Conservation (phyloP, 208 protist species). For the Strigomonas culicis region DNA sequence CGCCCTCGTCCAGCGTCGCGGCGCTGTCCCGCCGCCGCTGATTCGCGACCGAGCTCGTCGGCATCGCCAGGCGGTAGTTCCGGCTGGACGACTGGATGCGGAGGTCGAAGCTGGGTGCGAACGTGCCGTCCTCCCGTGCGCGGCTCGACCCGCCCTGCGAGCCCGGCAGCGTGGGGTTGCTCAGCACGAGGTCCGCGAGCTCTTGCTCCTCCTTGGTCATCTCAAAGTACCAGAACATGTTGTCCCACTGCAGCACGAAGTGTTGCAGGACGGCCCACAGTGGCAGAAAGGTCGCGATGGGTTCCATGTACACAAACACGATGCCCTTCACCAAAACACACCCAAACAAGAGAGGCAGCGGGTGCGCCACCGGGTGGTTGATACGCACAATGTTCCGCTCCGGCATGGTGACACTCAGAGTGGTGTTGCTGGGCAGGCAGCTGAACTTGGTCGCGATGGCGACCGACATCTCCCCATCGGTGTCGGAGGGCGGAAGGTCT, state of each 20-base stretch:
- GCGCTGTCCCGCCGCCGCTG: too few relatives aligned
- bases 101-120: constrained; percentile 1
- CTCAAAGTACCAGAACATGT: constrained; percentile 41
- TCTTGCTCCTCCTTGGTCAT: constrained; percentile 21
- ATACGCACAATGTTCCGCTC: constrained; percentile 23
- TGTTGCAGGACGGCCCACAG: constrained; percentile 39
- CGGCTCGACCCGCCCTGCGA: not conserved
- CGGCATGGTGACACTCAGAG: constrained; percentile 30
- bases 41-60: too few relatives aligned
- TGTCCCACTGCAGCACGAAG: constrained; percentile 31
- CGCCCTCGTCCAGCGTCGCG: too few relatives aligned
- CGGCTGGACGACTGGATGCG: not conserved
- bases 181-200: constrained; percentile 24
- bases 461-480: constrained; percentile 44
- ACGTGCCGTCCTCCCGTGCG: not conserved
- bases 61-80: too few relatives aligned
- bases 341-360: constrained; percentile 15
- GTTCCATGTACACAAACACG: constrained; percentile 32
- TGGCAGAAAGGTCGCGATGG: constrained; percentile 27
- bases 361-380: constrained; percentile 27
- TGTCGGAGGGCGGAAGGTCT: constrained; percentile 16
- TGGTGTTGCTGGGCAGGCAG: constrained; percentile 39
- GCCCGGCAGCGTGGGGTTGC: not conserved
- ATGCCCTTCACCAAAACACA: constrained; percentile 37
- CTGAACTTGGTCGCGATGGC: constrained; percentile 49